These are phyloP conservation scores for Casaregolazyma lundiana DNA, from an alignment of 1,139 yeast genomes.

Conservation along the genomic window DNA sequence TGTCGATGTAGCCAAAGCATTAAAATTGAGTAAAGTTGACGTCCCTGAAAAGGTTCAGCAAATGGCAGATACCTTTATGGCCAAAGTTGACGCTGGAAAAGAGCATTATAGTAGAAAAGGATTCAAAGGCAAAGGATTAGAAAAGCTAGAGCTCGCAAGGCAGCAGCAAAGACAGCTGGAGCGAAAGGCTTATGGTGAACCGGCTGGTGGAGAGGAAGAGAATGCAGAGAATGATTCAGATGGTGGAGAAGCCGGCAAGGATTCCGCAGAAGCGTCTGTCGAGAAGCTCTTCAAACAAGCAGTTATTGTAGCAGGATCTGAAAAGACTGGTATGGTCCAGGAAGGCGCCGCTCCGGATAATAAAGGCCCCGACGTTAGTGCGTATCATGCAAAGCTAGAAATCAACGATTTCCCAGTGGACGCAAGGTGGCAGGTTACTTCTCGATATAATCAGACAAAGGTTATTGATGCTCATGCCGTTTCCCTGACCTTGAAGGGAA, in stretches of 20 bases:
- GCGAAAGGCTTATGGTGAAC: constrained; percentile 39
- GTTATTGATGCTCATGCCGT: constrained; percentile 71
- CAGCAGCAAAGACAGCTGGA: constrained; percentile 53
- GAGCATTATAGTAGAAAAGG: constrained; percentile 52
- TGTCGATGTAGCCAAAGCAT: constrained; percentile 63
- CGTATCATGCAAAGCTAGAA: constrained; percentile 65
- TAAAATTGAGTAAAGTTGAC: constrained; percentile 50
- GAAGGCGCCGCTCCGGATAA: constrained; percentile 61
- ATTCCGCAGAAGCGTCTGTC: constrained; percentile 12
- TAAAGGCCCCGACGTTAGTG: constrained; percentile 55
- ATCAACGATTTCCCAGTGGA: constrained; percentile 84
- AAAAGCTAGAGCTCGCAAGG: constrained; percentile 67
- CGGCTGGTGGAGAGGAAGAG: constrained; percentile 30
- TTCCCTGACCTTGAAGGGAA: constrained; percentile 81
- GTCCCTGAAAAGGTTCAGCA: constrained; percentile 50
- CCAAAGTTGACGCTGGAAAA: constrained; percentile 64
- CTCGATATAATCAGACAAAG: constrained; percentile 58
- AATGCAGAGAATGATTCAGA: constrained; percentile 24
- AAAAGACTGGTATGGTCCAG: constrained; percentile 14
- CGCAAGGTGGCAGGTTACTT: constrained; percentile 79
- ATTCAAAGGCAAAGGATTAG: constrained; percentile 92
- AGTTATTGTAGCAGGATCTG: constrained; percentile 16
- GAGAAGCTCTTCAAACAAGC: constrained; percentile 10
- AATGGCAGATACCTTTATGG: constrained; percentile 55
- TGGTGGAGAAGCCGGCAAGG: constrained; percentile 17